phyloP scores from a whole-genome alignment of 1,139 yeast genomes.

The Geotrichum reessii region DNA sequence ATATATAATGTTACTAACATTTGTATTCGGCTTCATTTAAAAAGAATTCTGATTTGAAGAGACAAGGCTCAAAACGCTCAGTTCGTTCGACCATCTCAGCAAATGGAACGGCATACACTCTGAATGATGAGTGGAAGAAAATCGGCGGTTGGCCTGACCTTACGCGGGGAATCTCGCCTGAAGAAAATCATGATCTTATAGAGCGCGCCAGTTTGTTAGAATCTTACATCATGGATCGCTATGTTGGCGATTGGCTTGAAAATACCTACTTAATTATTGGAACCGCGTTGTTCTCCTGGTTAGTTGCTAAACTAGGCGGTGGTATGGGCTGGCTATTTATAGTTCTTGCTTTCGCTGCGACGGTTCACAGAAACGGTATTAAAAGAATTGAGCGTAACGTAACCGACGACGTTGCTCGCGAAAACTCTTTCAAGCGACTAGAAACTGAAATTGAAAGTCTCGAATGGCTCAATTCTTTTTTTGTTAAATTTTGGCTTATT shows the following conservation, averaged over 20 bases:
- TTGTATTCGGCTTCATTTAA: neutral
- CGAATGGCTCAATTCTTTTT: slow-evolving; percentile 88
- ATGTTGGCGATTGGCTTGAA: slow-evolving; percentile 95
- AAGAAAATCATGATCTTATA: slow-evolving; percentile 63
- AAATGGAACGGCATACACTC: neutral
- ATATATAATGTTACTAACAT: neutral
- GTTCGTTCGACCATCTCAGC: neutral
- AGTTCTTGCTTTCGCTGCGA: slow-evolving; percentile 52
- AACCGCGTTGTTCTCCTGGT: slow-evolving; percentile 69
- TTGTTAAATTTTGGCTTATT: slow-evolving; percentile 86
- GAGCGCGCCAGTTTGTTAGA: slow-evolving; percentile 66
- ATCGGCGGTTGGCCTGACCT: slow-evolving; percentile 79
- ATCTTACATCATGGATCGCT: slow-evolving; percentile 59
- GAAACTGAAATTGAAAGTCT: slow-evolving; percentile 86
- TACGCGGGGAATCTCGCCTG: slow-evolving; percentile 45
- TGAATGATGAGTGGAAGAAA: slow-evolving; percentile 80
- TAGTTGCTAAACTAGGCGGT: slow-evolving; percentile 70
- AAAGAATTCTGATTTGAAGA: neutral
- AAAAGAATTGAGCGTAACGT: slow-evolving; percentile 68
- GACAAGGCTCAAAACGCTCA: neutral
- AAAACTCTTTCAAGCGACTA: slow-evolving; percentile 67
- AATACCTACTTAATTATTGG: slow-evolving; percentile 63
- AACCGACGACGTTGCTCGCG: slow-evolving; percentile 80
- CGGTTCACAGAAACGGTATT: slow-evolving; percentile 76
- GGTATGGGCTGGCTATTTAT: slow-evolving; percentile 76